A percentile compares a stretch with the other conserved stretches of the same genome.
Conservation (phyloP, 805 yeast species). For the Pichia cephalocereana region DNA sequence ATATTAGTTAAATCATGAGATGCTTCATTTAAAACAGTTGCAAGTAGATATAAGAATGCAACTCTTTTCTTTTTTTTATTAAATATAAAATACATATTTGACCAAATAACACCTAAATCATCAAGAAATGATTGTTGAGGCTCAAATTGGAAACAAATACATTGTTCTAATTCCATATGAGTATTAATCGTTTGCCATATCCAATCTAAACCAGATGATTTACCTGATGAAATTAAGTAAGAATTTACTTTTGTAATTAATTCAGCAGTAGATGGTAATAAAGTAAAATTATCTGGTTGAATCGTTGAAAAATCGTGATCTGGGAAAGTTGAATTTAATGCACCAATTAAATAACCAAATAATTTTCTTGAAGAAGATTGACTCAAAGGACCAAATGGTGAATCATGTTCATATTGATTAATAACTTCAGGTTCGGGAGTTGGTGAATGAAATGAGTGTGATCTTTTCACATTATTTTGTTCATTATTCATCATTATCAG, state of each 20-base stretch:
- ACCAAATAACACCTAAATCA: constrained; percentile 58
- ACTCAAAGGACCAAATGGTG: constrained; percentile 91
- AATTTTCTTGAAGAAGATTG: constrained; percentile 80
- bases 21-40: constrained; percentile 22
- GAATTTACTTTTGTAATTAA: constrained; percentile 67
- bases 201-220: constrained; percentile 45
- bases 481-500: constrained; percentile 11
- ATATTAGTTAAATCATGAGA: background rate
- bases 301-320: constrained; percentile 89
- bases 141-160: constrained; percentile 56
- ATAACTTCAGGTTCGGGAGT: constrained; percentile 17
- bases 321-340: constrained; percentile 85
- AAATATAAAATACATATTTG: constrained; percentile 82
- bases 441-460: constrained; percentile 24
- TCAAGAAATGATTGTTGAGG: constrained; percentile 57
- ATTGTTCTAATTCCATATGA: constrained; percentile 65
- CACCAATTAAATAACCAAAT: constrained; percentile 85
- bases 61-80: constrained; percentile 90
- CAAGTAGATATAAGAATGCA: constrained; percentile 69
- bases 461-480: constrained; percentile 12
- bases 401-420: constrained; percentile 6
- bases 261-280: constrained; percentile 40
- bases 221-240: constrained; percentile 58
- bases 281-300: constrained; percentile 66
- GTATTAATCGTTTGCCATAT: constrained; percentile 84